Conservation (phyloP, 2,329 filamentous ascomycete genomes). For the Cladophialophora chaetospira region DNA sequence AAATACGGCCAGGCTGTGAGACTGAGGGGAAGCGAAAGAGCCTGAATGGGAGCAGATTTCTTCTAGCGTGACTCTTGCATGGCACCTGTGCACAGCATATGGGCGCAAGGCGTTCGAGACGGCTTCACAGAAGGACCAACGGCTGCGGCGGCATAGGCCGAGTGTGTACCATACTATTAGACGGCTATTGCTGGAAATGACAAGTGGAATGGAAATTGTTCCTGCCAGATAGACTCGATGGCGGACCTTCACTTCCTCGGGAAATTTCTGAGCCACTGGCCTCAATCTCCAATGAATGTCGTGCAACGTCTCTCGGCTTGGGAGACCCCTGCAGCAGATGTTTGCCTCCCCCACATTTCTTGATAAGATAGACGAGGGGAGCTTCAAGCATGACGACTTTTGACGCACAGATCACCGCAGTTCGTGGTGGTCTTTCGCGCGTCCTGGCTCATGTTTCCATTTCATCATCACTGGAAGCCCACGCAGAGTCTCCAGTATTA, state of each 20-base stretch:
- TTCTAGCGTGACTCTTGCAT: not conserved
- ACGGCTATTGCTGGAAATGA: too few species aligned
- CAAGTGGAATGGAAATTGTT: not conserved
- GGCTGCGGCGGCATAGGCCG: not conserved
- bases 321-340: constrained; percentile 3
- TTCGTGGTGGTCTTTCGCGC: too few species aligned
- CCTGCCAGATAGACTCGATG: not conserved
- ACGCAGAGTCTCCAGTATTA: not conserved
- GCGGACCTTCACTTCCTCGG: too few species aligned
- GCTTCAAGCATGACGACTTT: not conserved
- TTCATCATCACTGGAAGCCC: too few species aligned
- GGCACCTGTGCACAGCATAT: not conserved
- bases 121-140: not conserved
- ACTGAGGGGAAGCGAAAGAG: constrained; percentile 89
- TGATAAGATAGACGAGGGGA: constrained; percentile 24
- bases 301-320: not conserved
- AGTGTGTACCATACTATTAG: constrained; percentile 10
- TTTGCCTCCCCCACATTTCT: constrained; percentile 16
- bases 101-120: constrained; percentile 20
- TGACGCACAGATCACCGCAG: not conserved
- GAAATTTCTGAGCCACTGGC: too few species aligned
- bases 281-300: too few species aligned
- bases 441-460: too few species aligned
- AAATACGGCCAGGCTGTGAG: constrained; percentile 98
- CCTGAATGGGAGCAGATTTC: constrained; percentile 49